These are phyloP conservation scores for Bipolaris oryzae DNA, from an alignment of 2,329 filamentous ascomycete genomes.

Conservation along the genomic window DNA sequence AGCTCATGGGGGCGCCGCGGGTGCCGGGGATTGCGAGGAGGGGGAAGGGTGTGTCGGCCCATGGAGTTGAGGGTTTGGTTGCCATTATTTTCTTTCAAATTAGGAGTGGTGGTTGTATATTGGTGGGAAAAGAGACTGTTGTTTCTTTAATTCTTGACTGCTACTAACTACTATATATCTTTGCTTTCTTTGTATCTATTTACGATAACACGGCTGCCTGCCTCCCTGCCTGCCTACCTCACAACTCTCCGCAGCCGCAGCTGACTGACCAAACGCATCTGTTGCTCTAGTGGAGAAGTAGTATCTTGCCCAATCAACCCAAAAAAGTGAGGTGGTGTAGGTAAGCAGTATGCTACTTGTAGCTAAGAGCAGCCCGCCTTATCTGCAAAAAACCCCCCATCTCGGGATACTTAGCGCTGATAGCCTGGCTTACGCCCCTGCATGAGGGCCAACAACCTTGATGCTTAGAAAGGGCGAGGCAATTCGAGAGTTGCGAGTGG, in stretches of 20 bases:
- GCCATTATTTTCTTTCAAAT: background rate
- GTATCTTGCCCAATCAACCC: background rate
- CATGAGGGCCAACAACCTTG: background rate
- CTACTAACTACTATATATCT: too few species aligned
- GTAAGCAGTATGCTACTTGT: conserved; percentile 12
- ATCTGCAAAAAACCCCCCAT: background rate
- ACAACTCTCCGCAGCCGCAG: background rate
- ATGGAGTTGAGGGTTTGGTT: background rate
- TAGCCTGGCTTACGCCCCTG: background rate
- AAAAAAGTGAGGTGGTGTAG: background rate
- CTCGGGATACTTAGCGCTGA: background rate
- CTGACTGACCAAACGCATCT: background rate
- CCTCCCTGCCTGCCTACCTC: too few species aligned
- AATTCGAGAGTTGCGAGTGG: too few species aligned
- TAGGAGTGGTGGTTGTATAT: too few species aligned
- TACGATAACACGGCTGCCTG: too few species aligned
- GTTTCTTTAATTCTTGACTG: too few species aligned
- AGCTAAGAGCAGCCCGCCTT: background rate
- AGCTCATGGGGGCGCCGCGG: conserved; percentile 14
- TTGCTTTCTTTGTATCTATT: too few species aligned
- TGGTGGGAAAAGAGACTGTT: too few species aligned
- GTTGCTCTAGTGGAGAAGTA: background rate
- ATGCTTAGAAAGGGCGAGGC: too few species aligned
- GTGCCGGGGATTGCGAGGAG: conserved; percentile 21
- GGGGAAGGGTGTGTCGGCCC: conserved; percentile 22